These are phyloP conservation scores for Papiliotrema fonsecae DNA, from an alignment of 1,284 basidiomycete species.

Conservation along the genomic window DNA sequence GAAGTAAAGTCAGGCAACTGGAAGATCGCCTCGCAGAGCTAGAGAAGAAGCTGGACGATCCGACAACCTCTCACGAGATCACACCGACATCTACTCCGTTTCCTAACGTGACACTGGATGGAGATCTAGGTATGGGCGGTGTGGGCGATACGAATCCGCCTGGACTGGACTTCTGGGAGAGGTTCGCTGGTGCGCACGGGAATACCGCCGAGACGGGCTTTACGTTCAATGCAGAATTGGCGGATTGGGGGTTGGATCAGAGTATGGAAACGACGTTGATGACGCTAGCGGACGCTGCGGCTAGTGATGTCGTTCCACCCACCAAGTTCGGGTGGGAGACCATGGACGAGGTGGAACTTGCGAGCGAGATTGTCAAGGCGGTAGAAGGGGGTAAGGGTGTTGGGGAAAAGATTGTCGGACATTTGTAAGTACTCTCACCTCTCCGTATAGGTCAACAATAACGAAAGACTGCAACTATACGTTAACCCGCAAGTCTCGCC, in stretches of 20 bases:
- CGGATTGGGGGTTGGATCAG: background rate
- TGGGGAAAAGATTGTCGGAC: constrained; percentile 37
- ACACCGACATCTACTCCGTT: too few relatives aligned
- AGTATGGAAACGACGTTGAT: constrained; percentile 23
- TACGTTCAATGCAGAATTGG: background rate
- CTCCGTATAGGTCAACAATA: background rate
- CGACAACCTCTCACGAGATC: background rate
- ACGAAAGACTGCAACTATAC: constrained; percentile 27
- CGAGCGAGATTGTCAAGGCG: constrained; percentile 25
- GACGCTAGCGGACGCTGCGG: constrained; percentile 47
- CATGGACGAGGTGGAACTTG: constrained; percentile 25
- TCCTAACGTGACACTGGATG: too few relatives aligned
- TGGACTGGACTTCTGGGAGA: background rate
- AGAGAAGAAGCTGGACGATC: constrained; percentile 25
- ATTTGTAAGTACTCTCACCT: constrained; percentile 29
- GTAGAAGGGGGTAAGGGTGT: constrained; percentile 28
- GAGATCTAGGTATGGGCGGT: too few relatives aligned
- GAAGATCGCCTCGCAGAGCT: constrained; percentile 44
- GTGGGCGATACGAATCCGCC: too few relatives aligned
- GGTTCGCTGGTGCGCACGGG: background rate
- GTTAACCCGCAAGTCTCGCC: constrained; percentile 10
- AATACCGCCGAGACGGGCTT: background rate
- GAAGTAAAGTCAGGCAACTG: constrained; percentile 36
- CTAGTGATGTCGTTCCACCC: constrained; percentile 16
- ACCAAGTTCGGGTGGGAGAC: constrained; percentile 23